A percentile compares a stretch with the other conserved stretches of the same genome.
These are phyloP conservation scores for Tolypocladium guangdongense DNA, from an alignment of 2,329 filamentous ascomycete genomes.

Conservation along the genomic window DNA sequence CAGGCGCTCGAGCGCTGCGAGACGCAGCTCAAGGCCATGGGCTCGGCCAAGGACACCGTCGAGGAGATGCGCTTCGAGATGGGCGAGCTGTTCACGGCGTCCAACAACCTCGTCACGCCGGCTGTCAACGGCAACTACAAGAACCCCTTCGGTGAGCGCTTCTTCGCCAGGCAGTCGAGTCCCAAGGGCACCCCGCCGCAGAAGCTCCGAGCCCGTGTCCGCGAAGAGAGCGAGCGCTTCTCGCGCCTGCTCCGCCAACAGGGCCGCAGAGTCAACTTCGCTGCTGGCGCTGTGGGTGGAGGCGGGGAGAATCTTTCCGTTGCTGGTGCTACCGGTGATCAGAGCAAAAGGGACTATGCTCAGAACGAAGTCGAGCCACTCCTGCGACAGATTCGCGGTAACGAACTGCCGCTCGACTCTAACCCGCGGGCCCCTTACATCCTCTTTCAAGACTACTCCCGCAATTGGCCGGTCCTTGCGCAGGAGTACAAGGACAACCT, in stretches of 20 bases:
- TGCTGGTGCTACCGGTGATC: constrained; percentile 20
- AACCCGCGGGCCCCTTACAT: constrained; percentile 43
- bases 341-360: constrained; percentile 36
- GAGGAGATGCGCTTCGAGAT: constrained; percentile 44
- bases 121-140: constrained; percentile 45
- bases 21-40: constrained; percentile 36
- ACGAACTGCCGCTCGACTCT: constrained; percentile 40
- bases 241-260: constrained; percentile 36
- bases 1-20: constrained; percentile 37
- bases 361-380: constrained; percentile 37
- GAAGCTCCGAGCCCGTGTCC: constrained; percentile 38
- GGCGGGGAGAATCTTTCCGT: constrained; percentile 14
- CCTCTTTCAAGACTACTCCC: constrained; percentile 41
- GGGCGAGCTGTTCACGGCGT: constrained; percentile 39
- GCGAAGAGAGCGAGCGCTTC: constrained; percentile 41
- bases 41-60: constrained; percentile 37
- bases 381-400: constrained; percentile 38
- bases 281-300: constrained; percentile 9
- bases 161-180: constrained; percentile 38
- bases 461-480: constrained; percentile 40
- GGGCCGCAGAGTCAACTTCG: constrained; percentile 37
- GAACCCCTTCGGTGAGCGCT: constrained; percentile 39
- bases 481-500: constrained; percentile 44
- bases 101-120: constrained; percentile 42
- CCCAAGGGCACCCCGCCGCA: constrained; percentile 39